Evolutionary conservation across 352 stramenopile genomes (phyloP), one percentile per base, ranked within the genome.

Genomic region (Globisporangium iwayamae): DNA sequence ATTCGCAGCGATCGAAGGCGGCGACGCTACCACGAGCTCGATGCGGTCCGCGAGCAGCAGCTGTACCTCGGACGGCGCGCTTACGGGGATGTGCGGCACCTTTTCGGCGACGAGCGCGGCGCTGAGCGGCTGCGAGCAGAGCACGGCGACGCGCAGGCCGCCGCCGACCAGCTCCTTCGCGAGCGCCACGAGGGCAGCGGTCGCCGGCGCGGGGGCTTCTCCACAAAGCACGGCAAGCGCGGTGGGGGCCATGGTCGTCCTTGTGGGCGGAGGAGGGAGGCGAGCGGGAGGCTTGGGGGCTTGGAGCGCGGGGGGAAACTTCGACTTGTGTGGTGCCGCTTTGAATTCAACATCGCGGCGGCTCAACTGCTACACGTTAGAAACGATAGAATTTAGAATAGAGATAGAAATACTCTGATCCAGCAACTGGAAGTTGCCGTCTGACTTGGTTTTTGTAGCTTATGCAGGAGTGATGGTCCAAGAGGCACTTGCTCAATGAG

Each of bases 181-280:
- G 22, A 74, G 71, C 43, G 77, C 61, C 54, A 93, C 69, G 45
- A 93, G 78, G 53, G 62, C 9, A 16, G 36, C 60, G 3, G 71
- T 62, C 3, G 79, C 64, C 4, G 79, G 65, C 51, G 80, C 77
- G 14, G 63, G 38, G 63, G 65, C 67, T 65, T 81, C 76, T 46
- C 81, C 77, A 63, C 79, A 88, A 63, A 93, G 79, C 79, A 93
- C 81, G 56, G 81, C 83, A 68, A 93, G 74, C 57, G 79, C 75
- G 63, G 77, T 71, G 47, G 70, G 67, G 32, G 60, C 68, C 73
- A 80, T 80, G 55, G 59, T 48, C 36, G 52, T 59, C 56, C 32
- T 34, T 34, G 14, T 39, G 45, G 54, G 16, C 11, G 36, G 16
- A 7, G 34, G 46, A 7, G n/a, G 36, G 41, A n/a, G n/a, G 45